A percentile compares a stretch with the other conserved stretches of the same genome.
phyloP scores from a whole-genome alignment of 2,329 filamentous ascomycete species.

The Fusarium sp. region DNA sequence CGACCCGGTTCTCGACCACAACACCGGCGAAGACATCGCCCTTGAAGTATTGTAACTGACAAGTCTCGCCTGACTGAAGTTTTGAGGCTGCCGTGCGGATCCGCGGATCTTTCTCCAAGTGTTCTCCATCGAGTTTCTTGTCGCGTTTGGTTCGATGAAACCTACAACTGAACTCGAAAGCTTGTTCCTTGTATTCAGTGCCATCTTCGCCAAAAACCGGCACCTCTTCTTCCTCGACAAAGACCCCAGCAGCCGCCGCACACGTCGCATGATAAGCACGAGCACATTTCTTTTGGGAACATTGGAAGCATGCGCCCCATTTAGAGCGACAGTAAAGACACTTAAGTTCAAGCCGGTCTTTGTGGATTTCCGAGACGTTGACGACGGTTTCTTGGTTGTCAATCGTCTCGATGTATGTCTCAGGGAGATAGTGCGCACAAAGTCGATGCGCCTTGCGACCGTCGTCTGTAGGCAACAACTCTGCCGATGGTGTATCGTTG shows the following conservation, averaged over 20 bases:
- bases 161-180: conserved; percentile 92
- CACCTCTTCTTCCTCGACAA: conserved; percentile 87
- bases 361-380: conserved; percentile 84
- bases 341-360: conserved; percentile 89
- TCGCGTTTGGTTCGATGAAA: conserved; percentile 92
- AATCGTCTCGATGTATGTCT: conserved; percentile 84
- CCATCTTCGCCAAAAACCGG: conserved; percentile 91
- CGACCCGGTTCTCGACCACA: conserved; percentile 82
- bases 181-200: conserved; percentile 90
- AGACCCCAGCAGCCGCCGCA: conserved; percentile 89
- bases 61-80: conserved; percentile 78
- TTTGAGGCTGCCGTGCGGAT: conserved; percentile 75
- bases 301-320: conserved; percentile 96
- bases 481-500: conserved; percentile 84
- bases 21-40: conserved; percentile 92
- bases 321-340: conserved; percentile 96
- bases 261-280: conserved; percentile 96
- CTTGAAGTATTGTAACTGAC: conserved; percentile 86
- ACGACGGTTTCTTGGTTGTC: conserved; percentile 79
- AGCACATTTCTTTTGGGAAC: conserved; percentile 92
- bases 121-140: conserved; percentile 76
- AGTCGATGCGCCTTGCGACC: conserved; percentile 87
- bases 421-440: conserved; percentile 90
- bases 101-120: conserved; percentile 76
- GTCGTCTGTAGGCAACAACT: conserved; percentile 88